Base-by-base conservation (phyloP, 2,329 filamentous ascomycete species). In the Herpotrichia juniperi region DNA sequence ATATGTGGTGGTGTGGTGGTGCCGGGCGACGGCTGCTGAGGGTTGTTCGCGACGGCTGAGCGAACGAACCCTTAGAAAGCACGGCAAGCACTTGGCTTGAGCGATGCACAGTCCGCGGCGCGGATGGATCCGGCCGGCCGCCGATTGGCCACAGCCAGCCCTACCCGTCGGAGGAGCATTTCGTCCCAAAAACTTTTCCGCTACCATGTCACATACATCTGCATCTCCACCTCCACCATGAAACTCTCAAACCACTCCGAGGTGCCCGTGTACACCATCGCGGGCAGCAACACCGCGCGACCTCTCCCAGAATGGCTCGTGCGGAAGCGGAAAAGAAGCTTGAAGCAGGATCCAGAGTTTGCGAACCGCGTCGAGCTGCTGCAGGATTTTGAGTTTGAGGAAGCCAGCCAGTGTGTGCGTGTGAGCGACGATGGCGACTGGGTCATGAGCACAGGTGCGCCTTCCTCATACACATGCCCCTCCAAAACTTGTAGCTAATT, bases 361-460 rank as follows among this genome's bases (percentile, higher is more conserved):
- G 88, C 93, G 58, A 96, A 92, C 73, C 89, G 94, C 60, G 88
- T 99, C 63, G 94, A 99, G 75, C 81, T 99, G 51, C 83, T 99
- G 31, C 94, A 99, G 68, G 94, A 99, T 71, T 99, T 99, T 74
- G 93, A 96, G 69, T 97, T 99, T 67, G 93, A 97, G 67, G 93
- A 96, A 76, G 93, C 96, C 34, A 96, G 92, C 70, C 86, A 88
- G 62, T 97, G 93, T 71, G 86, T 99, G 57, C 85, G 91, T 44
- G 85, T 94, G 57, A 96, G 91, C 64, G 93, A 96, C 52, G 94
- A 99, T 83, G 93, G 93, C 43, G 88, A 97, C 71, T 99, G 94
- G 93, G 86, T 94, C 34, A 94, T 97, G 90, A 96, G 90, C 67
- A 96, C 93, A 46, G 92, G 91, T 78, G 85, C 81, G 74, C 79